Base-by-base conservation (phyloP, 257 asterid species). In the Capsicum rhomboideum region DNA sequence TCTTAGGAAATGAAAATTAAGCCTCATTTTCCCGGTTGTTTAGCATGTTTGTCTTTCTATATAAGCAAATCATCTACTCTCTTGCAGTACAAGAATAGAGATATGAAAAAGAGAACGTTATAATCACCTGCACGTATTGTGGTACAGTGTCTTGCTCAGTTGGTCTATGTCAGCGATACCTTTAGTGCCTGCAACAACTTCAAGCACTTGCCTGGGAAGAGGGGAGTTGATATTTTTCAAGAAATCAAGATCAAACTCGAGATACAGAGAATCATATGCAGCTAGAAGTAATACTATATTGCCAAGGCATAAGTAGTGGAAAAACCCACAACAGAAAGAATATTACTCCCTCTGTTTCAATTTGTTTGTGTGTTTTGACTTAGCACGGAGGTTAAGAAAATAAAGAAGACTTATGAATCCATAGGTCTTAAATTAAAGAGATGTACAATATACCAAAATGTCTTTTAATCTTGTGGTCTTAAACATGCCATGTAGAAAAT, bases 131-230 rank as follows among this genome's bases (percentile, higher is more conserved):
- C 98, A 93, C 50, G 98, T 94, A 86, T 93, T 96, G 75, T 92
- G 95, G 90, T 93, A 93, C 81, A 96, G 52, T 64, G 95, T 92
- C 86, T 92, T 90, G 91, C 98, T 88, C 87, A 94, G 88, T 84
- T 92, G 94, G 78, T 90, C 93, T 3, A 94, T 61, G 86, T 96
- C 96, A 79, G 90, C 80, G 71, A 92, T 88, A 77, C 97, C 97
- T 89, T 93, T 92, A 87, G 98, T 91, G 78, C 98, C 98, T 82
- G 94, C 98, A 49, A 96, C 95, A 84, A 93, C 99, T 88, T 96
- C 99, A 75, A 96, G 97, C 18, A 94, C 98, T 93, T 96, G 99
- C 89, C 98, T 96, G 88, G 82, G 55, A 83, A 78, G 21, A 46
- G 66, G 37, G 21, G 80, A 40, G 21, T 46, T 1, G 79, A 72